Percentiles rank a stretch among this genome's conserved stretches.
Evolutionary conservation across 495 filamentous ascomycete genomes (phyloP).

Genomic region (Schizothecium vesticola): DNA sequence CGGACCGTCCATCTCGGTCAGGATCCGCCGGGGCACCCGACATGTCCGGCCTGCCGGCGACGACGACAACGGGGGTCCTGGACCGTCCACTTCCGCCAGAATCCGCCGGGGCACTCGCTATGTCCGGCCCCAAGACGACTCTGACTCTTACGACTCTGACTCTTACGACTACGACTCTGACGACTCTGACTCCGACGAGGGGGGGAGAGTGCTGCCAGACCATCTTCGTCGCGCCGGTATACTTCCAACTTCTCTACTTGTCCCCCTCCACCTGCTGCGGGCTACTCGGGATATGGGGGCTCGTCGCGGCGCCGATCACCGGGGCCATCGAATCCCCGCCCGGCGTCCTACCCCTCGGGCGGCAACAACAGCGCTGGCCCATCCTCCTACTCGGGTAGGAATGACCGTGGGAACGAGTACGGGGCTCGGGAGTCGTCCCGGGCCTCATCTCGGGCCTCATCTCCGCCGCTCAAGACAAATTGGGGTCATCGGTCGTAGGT

Average conservation of each 20-base stretch:
- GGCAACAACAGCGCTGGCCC: background rate
- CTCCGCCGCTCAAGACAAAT: background rate
- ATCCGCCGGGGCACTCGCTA: background rate
- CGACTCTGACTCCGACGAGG: too few relatives aligned
- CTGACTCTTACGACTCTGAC: too few relatives aligned
- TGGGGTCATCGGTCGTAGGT: background rate
- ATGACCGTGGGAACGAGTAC: background rate
- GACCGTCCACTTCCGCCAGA: background rate
- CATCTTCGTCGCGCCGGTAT: background rate
- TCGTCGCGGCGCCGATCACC: too few relatives aligned
- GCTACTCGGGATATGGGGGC: background rate
- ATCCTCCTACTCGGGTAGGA: background rate
- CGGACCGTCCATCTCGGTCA: background rate
- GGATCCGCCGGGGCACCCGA: background rate
- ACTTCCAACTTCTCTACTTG: background rate
- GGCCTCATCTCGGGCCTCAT: background rate
- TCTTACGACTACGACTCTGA: too few relatives aligned
- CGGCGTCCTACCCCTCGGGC: background rate
- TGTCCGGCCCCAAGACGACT: background rate
- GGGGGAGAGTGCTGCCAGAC: background rate
- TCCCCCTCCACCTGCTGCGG: background rate
- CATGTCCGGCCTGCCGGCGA: background rate
- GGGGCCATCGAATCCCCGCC: background rate
- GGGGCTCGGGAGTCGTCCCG: background rate
- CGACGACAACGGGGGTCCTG: background rate